Evolutionary conservation across 2,329 filamentous ascomycete genomes (phyloP), one percentile per base, ranked within the genome.

Genomic region (Cyphellophora europaea): DNA sequence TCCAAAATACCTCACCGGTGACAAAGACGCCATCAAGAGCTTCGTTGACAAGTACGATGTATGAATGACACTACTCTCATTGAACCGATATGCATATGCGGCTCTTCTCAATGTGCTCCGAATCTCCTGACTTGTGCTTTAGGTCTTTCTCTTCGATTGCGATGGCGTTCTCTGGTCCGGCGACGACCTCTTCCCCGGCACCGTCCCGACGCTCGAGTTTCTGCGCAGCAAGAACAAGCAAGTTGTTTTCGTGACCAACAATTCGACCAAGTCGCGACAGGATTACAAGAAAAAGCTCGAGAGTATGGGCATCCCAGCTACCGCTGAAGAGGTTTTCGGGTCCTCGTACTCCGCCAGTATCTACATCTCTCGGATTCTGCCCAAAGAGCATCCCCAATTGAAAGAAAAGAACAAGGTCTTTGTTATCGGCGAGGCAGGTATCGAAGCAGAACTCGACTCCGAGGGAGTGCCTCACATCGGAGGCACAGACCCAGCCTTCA

Each of bases 81-180:
- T 25, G n/a, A n/a, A n/a, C n/a, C n/a, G n/a, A n/a, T n/a, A n/a
- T n/a, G n/a, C n/a, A n/a, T n/a, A n/a, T n/a, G n/a, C n/a, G n/a
- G n/a, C n/a, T n/a, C n/a, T n/a, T n/a, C n/a, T n/a, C n/a, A n/a
- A n/a, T n/a, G n/a, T 17, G n/a, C n/a, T n/a, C n/a, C n/a, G n/a
- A n/a, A n/a, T n/a, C n/a, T n/a, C n/a, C n/a, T n/a, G n/a, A n/a
- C 19, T 40, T 45, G 17, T 30, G 17, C 14, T 28, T 27, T 35
- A 93, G 86, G 78, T 84, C 21, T 96, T 98, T 55, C 69, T 98
- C 10, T 85, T 98, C 53, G 91, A 98, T 58, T 98, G 91, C 63
- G 91, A 98, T 75, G 91, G 89, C 55, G 91, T 98, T 23, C 69
- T 98, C 41, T 98, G 91, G 91, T 94, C 88, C 11, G 91, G 91